phyloP scores from a whole-genome alignment of 1,284 basidiomycete genomes.

The Austroboletus novae-zelandiae region DNA sequence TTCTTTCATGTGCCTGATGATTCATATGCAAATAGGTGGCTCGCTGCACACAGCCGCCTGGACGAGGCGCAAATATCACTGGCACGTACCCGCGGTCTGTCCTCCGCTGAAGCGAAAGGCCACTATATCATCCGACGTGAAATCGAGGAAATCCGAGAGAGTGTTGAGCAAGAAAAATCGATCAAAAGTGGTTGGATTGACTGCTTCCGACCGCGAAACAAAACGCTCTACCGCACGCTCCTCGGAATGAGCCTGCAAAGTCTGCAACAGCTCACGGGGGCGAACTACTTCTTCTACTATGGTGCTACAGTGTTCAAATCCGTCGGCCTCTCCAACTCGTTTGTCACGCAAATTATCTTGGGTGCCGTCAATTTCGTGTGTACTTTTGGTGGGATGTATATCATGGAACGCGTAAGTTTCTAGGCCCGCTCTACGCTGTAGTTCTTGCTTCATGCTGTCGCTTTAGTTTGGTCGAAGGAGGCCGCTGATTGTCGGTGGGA shows the following conservation, averaged over 20 bases:
- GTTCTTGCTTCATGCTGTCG: background rate
- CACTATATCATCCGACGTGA: conserved; percentile 48
- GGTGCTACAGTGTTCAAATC: conserved; percentile 68
- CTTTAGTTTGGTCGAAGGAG: conserved; percentile 55
- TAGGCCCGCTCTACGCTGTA: background rate
- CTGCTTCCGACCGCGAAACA: conserved; percentile 54
- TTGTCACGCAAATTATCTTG: conserved; percentile 71
- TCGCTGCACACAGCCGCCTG: conserved; percentile 46
- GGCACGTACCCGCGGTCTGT: conserved; percentile 56
- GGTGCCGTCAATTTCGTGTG: conserved; percentile 70
- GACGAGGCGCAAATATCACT: conserved; percentile 55
- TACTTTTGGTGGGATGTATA: conserved; percentile 67
- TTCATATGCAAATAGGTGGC: conserved; percentile 45
- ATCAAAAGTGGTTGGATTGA: conserved; percentile 55
- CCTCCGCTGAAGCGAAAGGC: conserved; percentile 37
- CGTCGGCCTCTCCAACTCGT: conserved; percentile 68
- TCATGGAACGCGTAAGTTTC: conserved; percentile 58
- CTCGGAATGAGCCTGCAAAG: conserved; percentile 71
- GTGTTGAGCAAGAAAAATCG: conserved; percentile 47
- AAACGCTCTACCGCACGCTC: conserved; percentile 60
- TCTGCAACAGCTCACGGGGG: conserved; percentile 76
- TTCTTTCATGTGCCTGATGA: background rate
- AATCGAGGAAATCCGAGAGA: conserved; percentile 50
- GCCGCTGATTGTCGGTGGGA: conserved; percentile 65
- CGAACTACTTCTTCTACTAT: conserved; percentile 71